Base-by-base conservation (phyloP, 176 grass and related monocot species). In the Aegilops umbellulata region DNA sequence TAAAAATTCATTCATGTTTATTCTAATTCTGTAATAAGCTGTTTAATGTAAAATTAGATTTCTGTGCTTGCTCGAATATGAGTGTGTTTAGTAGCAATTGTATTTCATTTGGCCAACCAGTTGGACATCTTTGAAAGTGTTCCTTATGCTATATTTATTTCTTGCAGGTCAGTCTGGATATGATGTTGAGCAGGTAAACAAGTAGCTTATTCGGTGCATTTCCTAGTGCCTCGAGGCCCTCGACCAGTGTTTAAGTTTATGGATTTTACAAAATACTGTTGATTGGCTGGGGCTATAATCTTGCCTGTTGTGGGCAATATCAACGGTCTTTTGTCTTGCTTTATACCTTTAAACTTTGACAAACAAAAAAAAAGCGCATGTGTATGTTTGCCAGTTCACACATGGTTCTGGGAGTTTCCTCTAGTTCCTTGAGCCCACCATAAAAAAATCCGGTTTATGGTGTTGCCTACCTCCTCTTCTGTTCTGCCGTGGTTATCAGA, bases 121-220 rank as follows among this genome's bases (percentile, higher is more conserved):
- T 34, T 76, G 20, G 46, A 39, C 26, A 58, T 30, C n/a, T 31
- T 63, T 39, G 17, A 44, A 84, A 10, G 8, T 34, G 25, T 66
- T 85, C 42, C 75, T 79, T 62, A 47, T 86, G 41, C 49, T 77
- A 22, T 75, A 27, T 77, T 26, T 80, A 1, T 67, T 77, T 25
- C 75, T 92, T 94, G 86, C 95, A 98, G 95, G 78, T 84, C 82
- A 93, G 89, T 98, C 80, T 80, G 87, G 83, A 67, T 84, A 67
- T 25, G 63, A 94, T 78, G 78, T 98, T 78, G 93, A 90, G 86
- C 93, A 98, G 95, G 95, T 98, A 81, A 71, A 39, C 8, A 49
- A 19, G 32, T 60, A 63, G 70, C 38, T 84, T 75, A 60, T 65
- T 23, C 2, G 23, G 39, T 69, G 17, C 36, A 81, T 89, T 65